A percentile compares a stretch with the other conserved stretches of the same genome.
phyloP scores from a whole-genome alignment of 2,329 filamentous ascomycete genomes.

The Trichoderma citrinoviride region DNA sequence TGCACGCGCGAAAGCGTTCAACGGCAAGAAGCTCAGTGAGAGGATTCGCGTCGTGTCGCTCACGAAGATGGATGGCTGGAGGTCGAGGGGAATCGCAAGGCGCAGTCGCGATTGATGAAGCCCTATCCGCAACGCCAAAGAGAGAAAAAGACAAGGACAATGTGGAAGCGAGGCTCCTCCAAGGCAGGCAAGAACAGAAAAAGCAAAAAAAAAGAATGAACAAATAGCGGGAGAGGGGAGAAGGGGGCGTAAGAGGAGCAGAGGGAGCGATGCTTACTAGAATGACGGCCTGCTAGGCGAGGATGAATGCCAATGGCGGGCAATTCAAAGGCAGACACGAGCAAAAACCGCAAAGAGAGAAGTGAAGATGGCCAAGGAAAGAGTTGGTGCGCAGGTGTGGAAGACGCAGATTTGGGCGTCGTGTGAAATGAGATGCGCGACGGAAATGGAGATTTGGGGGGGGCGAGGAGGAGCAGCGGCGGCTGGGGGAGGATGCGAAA shows the following conservation, averaged over 20 bases:
- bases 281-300: slow-evolving; percentile 23
- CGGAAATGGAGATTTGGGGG: slow-evolving; percentile 22
- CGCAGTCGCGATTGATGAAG: slow-evolving; percentile 14
- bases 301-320: slow-evolving; percentile 22
- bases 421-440: slow-evolving; percentile 24
- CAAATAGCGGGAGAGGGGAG: slow-evolving; percentile 2
- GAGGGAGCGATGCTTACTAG: background rate
- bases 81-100: slow-evolving; percentile 4
- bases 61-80: background rate
- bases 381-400: slow-evolving; percentile 20
- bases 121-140: slow-evolving; percentile 1
- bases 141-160: slow-evolving; percentile 1
- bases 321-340: slow-evolving; percentile 24
- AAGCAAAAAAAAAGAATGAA: background rate
- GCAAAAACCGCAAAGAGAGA: slow-evolving; percentile 23
- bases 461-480: slow-evolving; percentile 18
- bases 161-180: slow-evolving; percentile 3
- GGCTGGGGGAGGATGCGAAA: slow-evolving; percentile 20
- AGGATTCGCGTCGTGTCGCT: slow-evolving; percentile 10
- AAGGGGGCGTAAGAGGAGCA: background rate
- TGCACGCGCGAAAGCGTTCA: background rate
- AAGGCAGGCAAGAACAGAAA: background rate
- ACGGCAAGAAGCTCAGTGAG: background rate
- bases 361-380: slow-evolving; percentile 24
- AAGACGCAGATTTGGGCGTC: slow-evolving; percentile 18